Evolutionary conservation across 2,329 filamentous ascomycete species (phyloP).

Genomic region (Botryosphaeria dothidea): DNA sequence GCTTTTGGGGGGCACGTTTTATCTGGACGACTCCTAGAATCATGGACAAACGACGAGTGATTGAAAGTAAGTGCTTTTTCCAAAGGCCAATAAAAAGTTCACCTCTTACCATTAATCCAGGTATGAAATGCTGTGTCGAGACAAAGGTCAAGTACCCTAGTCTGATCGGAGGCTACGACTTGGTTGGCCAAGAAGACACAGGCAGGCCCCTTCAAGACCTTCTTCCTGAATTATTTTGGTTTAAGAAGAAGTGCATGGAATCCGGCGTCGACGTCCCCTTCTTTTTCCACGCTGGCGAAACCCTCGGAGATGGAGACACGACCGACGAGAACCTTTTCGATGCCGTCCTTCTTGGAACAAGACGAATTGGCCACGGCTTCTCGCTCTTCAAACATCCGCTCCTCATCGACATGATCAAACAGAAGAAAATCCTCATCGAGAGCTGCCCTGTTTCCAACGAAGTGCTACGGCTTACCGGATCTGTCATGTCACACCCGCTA

Average conservation of each 20-base stretch:
- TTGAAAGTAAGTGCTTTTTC: conserved; percentile 55
- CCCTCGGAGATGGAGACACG: conserved; percentile 70
- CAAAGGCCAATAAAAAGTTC: too few species aligned
- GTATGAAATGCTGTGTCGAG: conserved; percentile 83
- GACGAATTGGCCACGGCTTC: conserved; percentile 87
- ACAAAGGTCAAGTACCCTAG: conserved; percentile 79
- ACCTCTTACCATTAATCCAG: conserved; percentile 26
- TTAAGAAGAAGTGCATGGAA: conserved; percentile 78
- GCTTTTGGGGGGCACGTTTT: conserved; percentile 81
- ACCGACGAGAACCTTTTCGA: conserved; percentile 88
- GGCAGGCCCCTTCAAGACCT: conserved; percentile 76
- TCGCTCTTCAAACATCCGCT: conserved; percentile 90
- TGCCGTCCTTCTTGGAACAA: conserved; percentile 80
- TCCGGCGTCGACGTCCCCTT: conserved; percentile 83
- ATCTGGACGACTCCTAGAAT: conserved; percentile 80
- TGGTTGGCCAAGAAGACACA: conserved; percentile 83
- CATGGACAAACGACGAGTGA: conserved; percentile 64
- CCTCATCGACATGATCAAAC: conserved; percentile 83
- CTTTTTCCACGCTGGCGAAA: conserved; percentile 94
- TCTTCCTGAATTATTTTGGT: conserved; percentile 88
- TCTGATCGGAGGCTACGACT: conserved; percentile 81
- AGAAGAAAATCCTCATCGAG: conserved; percentile 85
- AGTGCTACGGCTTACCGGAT: conserved; percentile 75
- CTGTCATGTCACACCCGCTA: conserved; percentile 75
- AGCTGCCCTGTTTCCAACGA: conserved; percentile 92